Conservation (phyloP, 1,139 yeast genomes). For the Scheffersomyces cryptocercus region DNA sequence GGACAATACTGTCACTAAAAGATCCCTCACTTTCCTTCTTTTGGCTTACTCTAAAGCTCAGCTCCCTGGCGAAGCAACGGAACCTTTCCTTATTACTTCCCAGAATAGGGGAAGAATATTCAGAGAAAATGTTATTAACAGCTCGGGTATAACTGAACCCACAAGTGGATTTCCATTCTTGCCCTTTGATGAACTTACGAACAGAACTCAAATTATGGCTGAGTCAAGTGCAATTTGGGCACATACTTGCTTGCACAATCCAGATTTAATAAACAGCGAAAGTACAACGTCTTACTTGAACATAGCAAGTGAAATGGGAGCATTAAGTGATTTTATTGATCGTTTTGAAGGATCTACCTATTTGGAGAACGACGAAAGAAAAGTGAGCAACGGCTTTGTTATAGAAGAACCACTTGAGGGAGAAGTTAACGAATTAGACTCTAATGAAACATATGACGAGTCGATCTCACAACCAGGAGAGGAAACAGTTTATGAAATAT, state of each 20-base stretch:
- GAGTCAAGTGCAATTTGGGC: constrained; percentile 83
- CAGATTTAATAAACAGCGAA: constrained; percentile 41
- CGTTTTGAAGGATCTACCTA: constrained; percentile 52
- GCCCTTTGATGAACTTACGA: constrained; percentile 51
- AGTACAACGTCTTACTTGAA: constrained; percentile 54
- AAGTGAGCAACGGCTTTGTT: constrained; percentile 15
- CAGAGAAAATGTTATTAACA: constrained; percentile 45
- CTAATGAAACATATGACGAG: constrained; percentile 7
- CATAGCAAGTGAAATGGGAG: constrained; percentile 51
- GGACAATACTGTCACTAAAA: constrained; percentile 35
- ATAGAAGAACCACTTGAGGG: constrained; percentile 24
- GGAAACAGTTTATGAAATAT: constrained; percentile 7
- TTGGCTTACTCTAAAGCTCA: constrained; percentile 54
- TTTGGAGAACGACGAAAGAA: constrained; percentile 31
- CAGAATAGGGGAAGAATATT: constrained; percentile 49
- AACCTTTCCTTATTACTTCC: constrained; percentile 40
- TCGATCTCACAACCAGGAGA: constrained; percentile 8
- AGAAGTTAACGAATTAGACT: constrained; percentile 3
- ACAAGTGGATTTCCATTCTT: constrained; percentile 60
- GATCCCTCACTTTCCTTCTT: constrained; percentile 55
- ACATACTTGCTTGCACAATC: constrained; percentile 45
- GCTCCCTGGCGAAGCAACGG: constrained; percentile 8
- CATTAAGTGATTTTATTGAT: constrained; percentile 48
- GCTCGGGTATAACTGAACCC: constrained; percentile 22
- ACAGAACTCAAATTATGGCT: constrained; percentile 51